phyloP scores from a whole-genome alignment of 1,284 basidiomycete species.

The Phellinidium pouzarii region DNA sequence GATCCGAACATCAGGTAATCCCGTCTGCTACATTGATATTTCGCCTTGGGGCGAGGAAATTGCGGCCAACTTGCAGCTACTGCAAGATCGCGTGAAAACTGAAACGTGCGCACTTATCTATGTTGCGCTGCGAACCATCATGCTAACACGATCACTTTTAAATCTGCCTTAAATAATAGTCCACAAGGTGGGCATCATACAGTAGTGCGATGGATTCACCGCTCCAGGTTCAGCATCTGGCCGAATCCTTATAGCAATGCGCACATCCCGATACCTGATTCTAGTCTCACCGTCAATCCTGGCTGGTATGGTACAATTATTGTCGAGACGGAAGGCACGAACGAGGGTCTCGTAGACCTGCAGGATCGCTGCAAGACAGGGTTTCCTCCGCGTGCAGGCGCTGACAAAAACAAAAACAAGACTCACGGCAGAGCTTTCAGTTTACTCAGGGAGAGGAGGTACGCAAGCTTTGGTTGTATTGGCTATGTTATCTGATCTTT shows the following conservation, averaged over 20 bases:
- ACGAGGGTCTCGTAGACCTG: constrained; percentile 73
- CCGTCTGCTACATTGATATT: constrained; percentile 66
- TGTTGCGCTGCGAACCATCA: constrained; percentile 4
- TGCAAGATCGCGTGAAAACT: constrained; percentile 70
- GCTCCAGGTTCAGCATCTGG: constrained; percentile 63
- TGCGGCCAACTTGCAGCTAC: constrained; percentile 59
- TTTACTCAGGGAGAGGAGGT: constrained; percentile 72
- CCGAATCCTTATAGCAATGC: constrained; percentile 27
- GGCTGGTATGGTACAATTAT: constrained; percentile 77
- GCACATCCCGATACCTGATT: constrained; percentile 47
- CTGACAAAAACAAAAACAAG: constrained; percentile 24
- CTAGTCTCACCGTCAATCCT: constrained; percentile 55
- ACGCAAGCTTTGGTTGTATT: constrained; percentile 20
- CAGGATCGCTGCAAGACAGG: constrained; percentile 62
- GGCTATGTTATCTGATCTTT: neutral
- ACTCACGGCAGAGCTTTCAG: constrained; percentile 52
- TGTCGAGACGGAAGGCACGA: constrained; percentile 77
- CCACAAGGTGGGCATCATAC: constrained; percentile 71
- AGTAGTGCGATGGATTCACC: constrained; percentile 76
- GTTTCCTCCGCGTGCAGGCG: constrained; percentile 50
- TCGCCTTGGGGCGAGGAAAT: constrained; percentile 71
- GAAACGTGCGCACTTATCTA: constrained; percentile 55
- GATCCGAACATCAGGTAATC: constrained; percentile 63
- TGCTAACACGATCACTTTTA: constrained; percentile 4
- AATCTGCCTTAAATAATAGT: constrained; percentile 30